Evolutionary conservation across 805 yeast genomes (phyloP).

Genomic region (Dipodascus albidus): DNA sequence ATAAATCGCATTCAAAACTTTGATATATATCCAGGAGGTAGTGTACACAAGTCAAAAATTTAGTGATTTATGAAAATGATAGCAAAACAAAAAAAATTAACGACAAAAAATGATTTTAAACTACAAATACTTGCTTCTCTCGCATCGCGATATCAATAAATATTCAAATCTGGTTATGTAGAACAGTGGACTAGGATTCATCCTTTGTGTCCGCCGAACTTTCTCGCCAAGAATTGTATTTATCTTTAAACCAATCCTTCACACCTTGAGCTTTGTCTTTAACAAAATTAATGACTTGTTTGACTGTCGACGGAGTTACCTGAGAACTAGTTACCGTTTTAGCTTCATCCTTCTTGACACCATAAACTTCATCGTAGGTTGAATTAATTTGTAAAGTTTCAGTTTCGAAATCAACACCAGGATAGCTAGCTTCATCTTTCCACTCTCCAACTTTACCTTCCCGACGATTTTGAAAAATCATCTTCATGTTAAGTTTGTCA

Average conservation of each 20-base stretch:
- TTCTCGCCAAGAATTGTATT: background rate
- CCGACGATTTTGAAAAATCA: constrained; percentile 4
- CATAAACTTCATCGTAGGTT: constrained; percentile 20
- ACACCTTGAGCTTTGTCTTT: constrained; percentile 8
- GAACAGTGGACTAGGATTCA: background rate
- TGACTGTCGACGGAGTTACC: constrained; percentile 2
- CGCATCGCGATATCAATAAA: background rate
- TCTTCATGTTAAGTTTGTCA: constrained; percentile 13
- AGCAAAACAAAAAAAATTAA: background rate
- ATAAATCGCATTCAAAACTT: background rate
- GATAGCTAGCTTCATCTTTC: constrained; percentile 21
- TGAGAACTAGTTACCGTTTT: background rate
- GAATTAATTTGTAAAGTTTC: constrained; percentile 19
- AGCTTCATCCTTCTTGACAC: constrained; percentile 3
- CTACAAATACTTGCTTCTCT: background rate
- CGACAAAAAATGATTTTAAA: background rate
- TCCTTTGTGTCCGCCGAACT: background rate
- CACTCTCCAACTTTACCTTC: constrained; percentile 17
- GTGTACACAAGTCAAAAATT: too few species aligned
- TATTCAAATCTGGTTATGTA: background rate
- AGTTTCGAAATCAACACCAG: constrained; percentile 21
- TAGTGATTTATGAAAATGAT: too few species aligned
- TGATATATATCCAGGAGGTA: too few species aligned
- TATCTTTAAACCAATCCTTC: constrained; percentile 8
- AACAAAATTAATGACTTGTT: constrained; percentile 7